phyloP scores from a whole-genome alignment of 768 basidiomycete species.

The Phanerodontia chrysosporium region DNA sequence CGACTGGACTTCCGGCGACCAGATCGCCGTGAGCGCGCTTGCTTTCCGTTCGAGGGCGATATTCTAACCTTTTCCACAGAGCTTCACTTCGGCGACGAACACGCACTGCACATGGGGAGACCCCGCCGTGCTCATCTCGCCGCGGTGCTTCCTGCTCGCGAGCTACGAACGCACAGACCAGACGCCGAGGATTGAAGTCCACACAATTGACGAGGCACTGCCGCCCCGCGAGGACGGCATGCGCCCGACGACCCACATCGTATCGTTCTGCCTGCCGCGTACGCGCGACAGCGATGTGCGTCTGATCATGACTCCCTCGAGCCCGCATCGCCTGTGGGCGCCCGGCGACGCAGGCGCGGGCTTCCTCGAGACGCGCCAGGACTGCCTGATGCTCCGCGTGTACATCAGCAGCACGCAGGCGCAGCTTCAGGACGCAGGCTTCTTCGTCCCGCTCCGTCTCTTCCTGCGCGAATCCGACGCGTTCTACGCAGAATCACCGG shows the following conservation, averaged over 20 bases:
- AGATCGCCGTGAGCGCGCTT: neutral
- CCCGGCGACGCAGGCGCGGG: neutral
- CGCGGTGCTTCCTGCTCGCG: neutral
- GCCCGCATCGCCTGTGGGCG: neutral
- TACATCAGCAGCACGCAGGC: neutral
- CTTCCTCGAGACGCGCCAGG: neutral
- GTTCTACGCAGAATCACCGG: neutral
- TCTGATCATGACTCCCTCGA: neutral
- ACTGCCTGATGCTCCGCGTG: neutral
- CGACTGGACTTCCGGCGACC: constrained; percentile 3
- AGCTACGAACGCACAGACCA: neutral
- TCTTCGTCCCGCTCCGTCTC: neutral
- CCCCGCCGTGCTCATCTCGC: neutral
- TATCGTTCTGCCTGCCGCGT: neutral
- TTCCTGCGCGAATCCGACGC: neutral
- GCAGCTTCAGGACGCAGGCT: neutral
- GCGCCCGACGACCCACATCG: neutral
- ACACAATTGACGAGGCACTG: neutral
- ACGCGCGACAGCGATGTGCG: neutral
- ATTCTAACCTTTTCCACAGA: neutral
- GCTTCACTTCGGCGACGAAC: neutral
- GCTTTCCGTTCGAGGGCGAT: neutral
- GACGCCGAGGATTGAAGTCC: neutral
- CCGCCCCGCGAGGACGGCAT: neutral
- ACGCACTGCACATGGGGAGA: neutral